Evolutionary conservation across 257 asterid species (phyloP).

Genomic region (Mitragyna speciosa): DNA sequence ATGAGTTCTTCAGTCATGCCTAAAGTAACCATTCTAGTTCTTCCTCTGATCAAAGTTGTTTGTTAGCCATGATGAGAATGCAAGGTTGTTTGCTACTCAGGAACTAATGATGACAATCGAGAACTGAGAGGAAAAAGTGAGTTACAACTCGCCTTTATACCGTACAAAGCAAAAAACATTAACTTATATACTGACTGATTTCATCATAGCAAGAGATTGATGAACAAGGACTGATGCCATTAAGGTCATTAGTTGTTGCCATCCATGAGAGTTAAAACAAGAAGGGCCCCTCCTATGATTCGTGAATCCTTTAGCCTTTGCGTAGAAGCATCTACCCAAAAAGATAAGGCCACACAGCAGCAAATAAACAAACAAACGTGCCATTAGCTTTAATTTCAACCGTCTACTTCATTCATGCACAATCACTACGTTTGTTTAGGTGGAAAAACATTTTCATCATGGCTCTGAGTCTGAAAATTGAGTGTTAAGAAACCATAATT

Average conservation of each 20-base stretch:
- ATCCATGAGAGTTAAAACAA: conserved; percentile 2
- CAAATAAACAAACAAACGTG: conserved; percentile 2
- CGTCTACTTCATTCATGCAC: conserved; percentile 4
- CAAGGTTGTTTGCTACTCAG: too few species aligned
- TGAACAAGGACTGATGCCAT: not conserved
- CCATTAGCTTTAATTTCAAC: conserved; percentile 3
- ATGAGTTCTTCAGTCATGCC: too few species aligned
- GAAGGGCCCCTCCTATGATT: conserved; percentile 2
- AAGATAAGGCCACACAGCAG: conserved; percentile 14
- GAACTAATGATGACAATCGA: too few species aligned
- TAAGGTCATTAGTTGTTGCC: not conserved
- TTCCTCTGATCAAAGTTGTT: too few species aligned
- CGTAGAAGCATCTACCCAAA: conserved; percentile 11
- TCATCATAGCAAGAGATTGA: not conserved
- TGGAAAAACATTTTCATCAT: not conserved
- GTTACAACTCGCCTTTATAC: not conserved
- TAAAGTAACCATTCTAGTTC: too few species aligned
- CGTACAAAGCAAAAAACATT: too few species aligned
- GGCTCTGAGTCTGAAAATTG: not conserved
- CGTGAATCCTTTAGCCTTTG: conserved; percentile 18
- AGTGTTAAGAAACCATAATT: not conserved
- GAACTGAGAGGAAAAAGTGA: not conserved
- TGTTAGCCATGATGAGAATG: too few species aligned
- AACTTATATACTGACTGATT: not conserved
- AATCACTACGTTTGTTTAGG: not conserved